Evolutionary conservation across 345 rosid species (phyloP).

Genomic region (Chamaenerion angustifolium): DNA sequence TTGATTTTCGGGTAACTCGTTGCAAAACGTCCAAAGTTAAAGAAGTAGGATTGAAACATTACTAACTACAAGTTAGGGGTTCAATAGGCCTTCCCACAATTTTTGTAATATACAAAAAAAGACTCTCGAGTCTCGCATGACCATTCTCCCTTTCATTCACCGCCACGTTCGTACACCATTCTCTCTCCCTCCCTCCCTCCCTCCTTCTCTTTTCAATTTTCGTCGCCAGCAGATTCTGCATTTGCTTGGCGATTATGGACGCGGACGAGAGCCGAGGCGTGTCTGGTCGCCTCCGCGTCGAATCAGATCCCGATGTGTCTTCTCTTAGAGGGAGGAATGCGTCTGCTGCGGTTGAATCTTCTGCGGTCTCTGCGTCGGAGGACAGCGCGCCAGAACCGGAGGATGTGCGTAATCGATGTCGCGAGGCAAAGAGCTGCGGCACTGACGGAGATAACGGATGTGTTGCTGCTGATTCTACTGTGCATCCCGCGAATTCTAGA

Average conservation of each 20-base stretch:
- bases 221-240: neutral
- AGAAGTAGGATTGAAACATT: no score
- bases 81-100: no score
- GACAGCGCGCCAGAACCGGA: conserved; percentile 1
- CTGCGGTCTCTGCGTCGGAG: conserved; percentile 2
- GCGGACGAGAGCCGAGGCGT: conserved; percentile 15
- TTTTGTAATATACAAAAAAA: no score
- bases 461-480: conserved; percentile 10
- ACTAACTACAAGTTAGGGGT: no score
- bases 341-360: conserved; percentile 4
- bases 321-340: conserved; percentile 26
- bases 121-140: neutral
- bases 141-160: neutral
- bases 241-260: conserved; percentile 27
- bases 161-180: neutral
- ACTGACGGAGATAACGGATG: conserved; percentile 16
- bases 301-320: conserved; percentile 27
- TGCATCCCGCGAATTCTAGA: conserved; percentile 18
- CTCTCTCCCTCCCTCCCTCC: neutral
- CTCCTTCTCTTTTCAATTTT: neutral
- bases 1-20: no score
- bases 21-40: no score
- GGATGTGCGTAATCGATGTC: conserved; percentile 5
- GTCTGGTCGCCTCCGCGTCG: conserved; percentile 10
- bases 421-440: conserved; percentile 8